Base-by-base conservation (phyloP, 306 rosid species). In the Heteromeles arbutifolia region DNA sequence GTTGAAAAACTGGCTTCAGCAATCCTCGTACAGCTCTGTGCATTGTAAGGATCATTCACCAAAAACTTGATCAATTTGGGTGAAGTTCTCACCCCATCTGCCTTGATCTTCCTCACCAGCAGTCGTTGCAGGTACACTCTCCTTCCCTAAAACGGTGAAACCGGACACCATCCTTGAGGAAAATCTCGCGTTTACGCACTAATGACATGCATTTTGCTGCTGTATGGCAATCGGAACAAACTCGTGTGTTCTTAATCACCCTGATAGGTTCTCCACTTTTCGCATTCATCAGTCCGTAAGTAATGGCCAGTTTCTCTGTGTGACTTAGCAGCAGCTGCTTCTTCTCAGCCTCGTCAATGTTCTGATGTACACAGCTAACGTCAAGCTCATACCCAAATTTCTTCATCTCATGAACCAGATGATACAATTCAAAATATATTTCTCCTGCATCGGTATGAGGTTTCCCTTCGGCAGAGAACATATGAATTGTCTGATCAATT, bases 281-380 rank as follows among this genome's bases (percentile, higher is more conserved):
- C 26, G 53, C 64, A 72, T 88, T 88, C 85, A 88, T 82, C 69
- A 91, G 56, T 79, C 88, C 93, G 81, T 84, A 88, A 8, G 91
- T 79, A 71, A 91, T 84, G 9, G 96, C 96, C 78, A 87, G 75
- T 84, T 91, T 91, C 84, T 88, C 93, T 5, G 96, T 84, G 85
- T 85, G 93, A 82, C 96, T 79, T 41, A 88, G 82, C 45, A 88
- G 82, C 80, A 84, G 65, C 82, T 88, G 85, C 80, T 87, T 86
- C 82, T 88, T 90, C 82, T 88, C 89, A 54, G 1, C 66, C 48
- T 76, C 82, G 14, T 85, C 90, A 44, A 85, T 82, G 68, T 88
- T 87, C 83, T 90, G 91, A 81, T 83, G 76, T 17, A 90, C 86
- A 78, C 89, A 87, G 71, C 25, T 81, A 25, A 79, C 26, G 65